These are phyloP conservation scores for Cyclostephanos tholiformis DNA, from an alignment of 108 stramenopile genomes.

Conservation along the genomic window DNA sequence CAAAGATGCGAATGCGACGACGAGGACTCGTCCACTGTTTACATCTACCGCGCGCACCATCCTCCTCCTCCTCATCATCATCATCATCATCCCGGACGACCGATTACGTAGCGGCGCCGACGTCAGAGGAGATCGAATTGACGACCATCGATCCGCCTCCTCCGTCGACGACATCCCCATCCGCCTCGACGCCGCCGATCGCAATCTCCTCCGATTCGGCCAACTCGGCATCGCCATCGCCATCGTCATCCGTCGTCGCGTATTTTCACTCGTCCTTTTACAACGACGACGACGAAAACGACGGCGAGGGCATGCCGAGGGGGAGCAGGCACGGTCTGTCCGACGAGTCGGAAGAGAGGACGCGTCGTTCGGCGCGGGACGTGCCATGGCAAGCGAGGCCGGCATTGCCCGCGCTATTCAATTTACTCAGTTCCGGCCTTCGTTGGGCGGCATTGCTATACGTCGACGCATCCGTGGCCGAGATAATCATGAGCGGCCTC, in stretches of 20 bases:
- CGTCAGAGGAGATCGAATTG: no score
- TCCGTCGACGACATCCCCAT: neutral
- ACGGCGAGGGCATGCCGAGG: slow-evolving; percentile 7
- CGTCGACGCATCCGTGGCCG: slow-evolving; percentile 50
- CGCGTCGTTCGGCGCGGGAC: neutral
- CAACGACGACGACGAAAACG: neutral
- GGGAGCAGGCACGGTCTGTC: slow-evolving; percentile 25
- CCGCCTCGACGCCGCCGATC: neutral
- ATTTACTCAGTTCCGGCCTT: slow-evolving; percentile 29
- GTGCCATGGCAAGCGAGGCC: slow-evolving; percentile 29
- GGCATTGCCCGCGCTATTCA: slow-evolving; percentile 35
- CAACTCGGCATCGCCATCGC: no score
- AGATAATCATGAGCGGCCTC: slow-evolving; percentile 56
- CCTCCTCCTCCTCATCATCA: no score
- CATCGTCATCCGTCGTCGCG: no score
- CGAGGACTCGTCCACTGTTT: neutral
- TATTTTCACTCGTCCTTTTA: neutral
- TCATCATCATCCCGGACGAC: no score
- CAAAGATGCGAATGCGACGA: neutral
- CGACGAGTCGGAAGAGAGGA: slow-evolving; percentile 7
- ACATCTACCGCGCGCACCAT: neutral
- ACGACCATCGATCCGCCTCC: no score
- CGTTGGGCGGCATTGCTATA: slow-evolving; percentile 53
- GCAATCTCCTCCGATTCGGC: neutral
- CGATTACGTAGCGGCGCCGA: no score